Evolutionary conservation across 208 protist species (phyloP).

Genomic region (Leishmania aethiopica): DNA sequence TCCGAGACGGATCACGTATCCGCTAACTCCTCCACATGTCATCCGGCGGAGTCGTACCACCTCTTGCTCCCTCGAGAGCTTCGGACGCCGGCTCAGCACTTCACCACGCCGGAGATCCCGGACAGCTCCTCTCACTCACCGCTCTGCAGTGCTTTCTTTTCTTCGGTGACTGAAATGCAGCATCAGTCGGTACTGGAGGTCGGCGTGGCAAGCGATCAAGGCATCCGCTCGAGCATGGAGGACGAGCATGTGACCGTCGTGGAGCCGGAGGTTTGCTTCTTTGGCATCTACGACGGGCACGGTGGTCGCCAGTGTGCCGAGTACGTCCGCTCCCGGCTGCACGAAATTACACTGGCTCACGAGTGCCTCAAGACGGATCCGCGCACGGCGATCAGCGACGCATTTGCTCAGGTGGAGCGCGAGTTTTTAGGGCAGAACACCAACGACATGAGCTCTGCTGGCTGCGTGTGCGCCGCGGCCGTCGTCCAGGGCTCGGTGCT

Average conservation of each 20-base stretch:
- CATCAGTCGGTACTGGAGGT: conserved; percentile 43
- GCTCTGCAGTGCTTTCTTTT: conserved; percentile 15
- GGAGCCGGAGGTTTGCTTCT: conserved; percentile 59
- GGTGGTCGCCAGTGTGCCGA: conserved; percentile 71
- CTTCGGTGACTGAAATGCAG: conserved; percentile 12
- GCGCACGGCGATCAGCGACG: conserved; percentile 49
- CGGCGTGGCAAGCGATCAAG: conserved; percentile 75
- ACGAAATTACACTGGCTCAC: conserved; percentile 55
- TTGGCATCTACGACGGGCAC: conserved; percentile 86
- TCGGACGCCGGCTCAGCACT: conserved; percentile 3
- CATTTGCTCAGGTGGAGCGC: conserved; percentile 78
- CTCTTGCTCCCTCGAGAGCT: conserved; percentile 1
- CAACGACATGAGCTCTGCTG: conserved; percentile 52
- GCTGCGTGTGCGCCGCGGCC: conserved; percentile 73
- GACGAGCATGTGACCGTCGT: conserved; percentile 70
- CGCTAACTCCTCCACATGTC: conserved; percentile 13
- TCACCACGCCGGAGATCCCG: conserved; percentile 9
- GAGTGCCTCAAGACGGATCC: conserved; percentile 40
- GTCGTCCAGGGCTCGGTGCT: conserved; percentile 63
- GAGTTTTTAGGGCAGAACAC: conserved; percentile 46
- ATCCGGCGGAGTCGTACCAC: conserved; percentile 7
- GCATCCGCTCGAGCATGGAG: conserved; percentile 82
- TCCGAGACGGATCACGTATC: conserved; percentile 20
- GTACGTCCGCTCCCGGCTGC: conserved; percentile 70
- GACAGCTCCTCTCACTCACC: neutral